phyloP scores from a whole-genome alignment of 306 rosid species.

The Quercus cerris region DNA sequence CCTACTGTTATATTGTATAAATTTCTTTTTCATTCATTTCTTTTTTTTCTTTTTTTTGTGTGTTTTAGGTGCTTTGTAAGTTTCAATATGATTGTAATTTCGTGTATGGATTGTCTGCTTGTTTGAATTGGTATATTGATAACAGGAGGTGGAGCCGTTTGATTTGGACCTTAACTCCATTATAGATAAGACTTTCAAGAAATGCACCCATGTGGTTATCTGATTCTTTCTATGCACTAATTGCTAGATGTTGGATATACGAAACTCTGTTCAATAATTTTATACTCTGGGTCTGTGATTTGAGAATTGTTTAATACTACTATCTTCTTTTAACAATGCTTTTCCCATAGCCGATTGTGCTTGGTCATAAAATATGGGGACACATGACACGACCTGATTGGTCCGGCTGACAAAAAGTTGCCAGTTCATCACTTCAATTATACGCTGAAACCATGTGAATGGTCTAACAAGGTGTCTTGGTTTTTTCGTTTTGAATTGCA shows the following conservation, averaged over 20 bases:
- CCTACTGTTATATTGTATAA: constrained; percentile 18
- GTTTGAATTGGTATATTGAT: constrained; percentile 5
- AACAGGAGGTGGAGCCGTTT: neutral
- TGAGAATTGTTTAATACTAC: neutral
- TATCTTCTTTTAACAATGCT: neutral
- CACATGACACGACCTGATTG: too few species aligned
- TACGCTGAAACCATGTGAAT: neutral
- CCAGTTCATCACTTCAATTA: neutral
- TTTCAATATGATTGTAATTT: neutral
- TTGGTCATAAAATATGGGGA: neutral
- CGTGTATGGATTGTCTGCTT: neutral
- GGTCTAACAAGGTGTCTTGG: neutral
- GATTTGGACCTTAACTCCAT: neutral
- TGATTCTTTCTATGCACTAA: neutral
- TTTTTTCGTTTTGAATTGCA: neutral
- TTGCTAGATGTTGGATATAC: neutral
- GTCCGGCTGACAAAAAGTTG: neutral
- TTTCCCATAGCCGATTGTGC: neutral
- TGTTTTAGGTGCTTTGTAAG: neutral
- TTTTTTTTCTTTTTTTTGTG: too few species aligned
- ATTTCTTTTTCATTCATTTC: neutral
- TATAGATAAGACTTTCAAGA: neutral
- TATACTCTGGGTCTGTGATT: neutral
- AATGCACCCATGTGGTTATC: neutral
- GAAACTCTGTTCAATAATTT: neutral